phyloP scores from a whole-genome alignment of 2,329 filamentous ascomycete genomes.

The Diaporthe citriasiana region DNA sequence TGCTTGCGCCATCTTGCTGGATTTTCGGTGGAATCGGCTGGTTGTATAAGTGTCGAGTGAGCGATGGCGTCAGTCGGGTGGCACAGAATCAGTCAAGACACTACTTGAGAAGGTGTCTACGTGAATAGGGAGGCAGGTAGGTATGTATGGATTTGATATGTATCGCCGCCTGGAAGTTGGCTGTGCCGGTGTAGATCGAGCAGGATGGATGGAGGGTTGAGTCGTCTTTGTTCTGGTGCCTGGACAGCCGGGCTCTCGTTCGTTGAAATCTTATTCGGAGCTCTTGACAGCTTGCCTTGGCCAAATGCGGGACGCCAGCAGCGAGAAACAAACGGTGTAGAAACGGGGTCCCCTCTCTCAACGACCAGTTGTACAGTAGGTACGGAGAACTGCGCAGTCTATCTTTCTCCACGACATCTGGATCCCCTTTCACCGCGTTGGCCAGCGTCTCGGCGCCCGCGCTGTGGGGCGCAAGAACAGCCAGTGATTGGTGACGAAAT shows the following conservation, averaged over 20 bases:
- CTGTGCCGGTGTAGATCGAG: background rate
- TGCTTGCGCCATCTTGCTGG: conserved; percentile 81
- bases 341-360: conserved; percentile 32
- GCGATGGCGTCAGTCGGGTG: conserved; percentile 23
- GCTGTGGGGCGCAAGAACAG: background rate
- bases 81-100: background rate
- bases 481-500: conserved; percentile 38
- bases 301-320: conserved; percentile 32
- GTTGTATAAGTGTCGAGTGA: background rate
- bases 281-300: conserved; percentile 38
- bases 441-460: conserved; percentile 37
- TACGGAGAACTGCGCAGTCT: conserved; percentile 30
- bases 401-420: conserved; percentile 37
- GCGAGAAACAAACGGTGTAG: conserved; percentile 38
- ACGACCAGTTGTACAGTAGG: conserved; percentile 33
- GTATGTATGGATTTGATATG: background rate
- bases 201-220: conserved; percentile 19
- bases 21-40: conserved; percentile 43
- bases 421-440: conserved; percentile 38
- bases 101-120: background rate
- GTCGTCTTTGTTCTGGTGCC: conserved; percentile 12
- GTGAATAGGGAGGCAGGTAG: background rate
- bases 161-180: conserved; percentile 11
- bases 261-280: conserved; percentile 30
- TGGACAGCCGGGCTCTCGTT: conserved; percentile 19